phyloP scores from a whole-genome alignment of 805 yeast genomes.

The Candida cerambycidarum region DNA sequence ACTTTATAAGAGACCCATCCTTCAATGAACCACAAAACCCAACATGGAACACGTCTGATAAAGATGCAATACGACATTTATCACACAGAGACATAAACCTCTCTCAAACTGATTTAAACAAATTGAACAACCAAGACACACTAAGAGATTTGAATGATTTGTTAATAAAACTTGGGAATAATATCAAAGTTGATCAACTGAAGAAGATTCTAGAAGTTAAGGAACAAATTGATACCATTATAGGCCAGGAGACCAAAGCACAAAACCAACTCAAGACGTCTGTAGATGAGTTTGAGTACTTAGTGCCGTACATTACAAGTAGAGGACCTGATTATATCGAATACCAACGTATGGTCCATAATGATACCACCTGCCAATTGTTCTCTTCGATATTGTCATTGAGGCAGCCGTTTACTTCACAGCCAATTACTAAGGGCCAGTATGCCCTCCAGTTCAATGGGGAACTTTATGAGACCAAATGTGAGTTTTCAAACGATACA shows the following conservation, averaged over 20 bases:
- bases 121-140: slow-evolving; percentile 25
- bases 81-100: slow-evolving; percentile 9
- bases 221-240: slow-evolving; percentile 8
- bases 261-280: not conserved
- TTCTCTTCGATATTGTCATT: slow-evolving; percentile 78
- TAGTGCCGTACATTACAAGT: slow-evolving; percentile 47
- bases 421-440: slow-evolving; percentile 49
- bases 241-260: slow-evolving; percentile 4
- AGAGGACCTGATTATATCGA: slow-evolving; percentile 64
- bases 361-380: slow-evolving; percentile 26
- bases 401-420: slow-evolving; percentile 74
- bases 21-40: slow-evolving; percentile 2
- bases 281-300: slow-evolving; percentile 25
- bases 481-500: slow-evolving; percentile 61
- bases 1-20: not conserved
- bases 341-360: slow-evolving; percentile 15
- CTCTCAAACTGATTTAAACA: slow-evolving; percentile 22
- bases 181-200: slow-evolving; percentile 22
- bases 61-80: slow-evolving; percentile 5
- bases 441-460: slow-evolving; percentile 80
- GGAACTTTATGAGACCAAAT: slow-evolving; percentile 70
- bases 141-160: slow-evolving; percentile 28
- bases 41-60: slow-evolving; percentile 7
- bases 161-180: slow-evolving; percentile 26
- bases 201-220: slow-evolving; percentile 10